Percentiles rank a stretch among this genome's conserved stretches.
These are phyloP conservation scores for Ogataea glucozyma DNA, from an alignment of 805 yeast species.

Conservation along the genomic window DNA sequence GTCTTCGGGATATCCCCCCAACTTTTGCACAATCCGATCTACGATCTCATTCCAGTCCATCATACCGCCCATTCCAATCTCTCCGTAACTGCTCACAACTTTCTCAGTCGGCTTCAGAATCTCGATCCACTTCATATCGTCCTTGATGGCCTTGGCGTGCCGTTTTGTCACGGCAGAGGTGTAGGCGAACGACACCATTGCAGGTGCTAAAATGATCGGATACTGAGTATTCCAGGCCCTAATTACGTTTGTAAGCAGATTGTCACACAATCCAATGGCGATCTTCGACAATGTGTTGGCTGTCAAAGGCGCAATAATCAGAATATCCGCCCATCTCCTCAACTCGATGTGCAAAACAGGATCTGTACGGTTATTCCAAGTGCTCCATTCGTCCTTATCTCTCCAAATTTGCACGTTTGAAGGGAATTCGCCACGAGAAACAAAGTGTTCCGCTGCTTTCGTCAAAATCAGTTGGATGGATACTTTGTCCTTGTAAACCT, in stretches of 20 bases:
- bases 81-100: conserved; percentile 55
- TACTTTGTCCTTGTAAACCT: conserved; percentile 53
- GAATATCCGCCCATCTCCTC: conserved; percentile 61
- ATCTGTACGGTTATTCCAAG: conserved; percentile 55
- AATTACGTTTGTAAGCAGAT: conserved; percentile 56
- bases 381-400: conserved; percentile 57
- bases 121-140: conserved; percentile 66
- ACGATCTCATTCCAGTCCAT: conserved; percentile 68
- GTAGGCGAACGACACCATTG: conserved; percentile 62
- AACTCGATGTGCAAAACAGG: conserved; percentile 62
- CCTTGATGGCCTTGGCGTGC: conserved; percentile 53
- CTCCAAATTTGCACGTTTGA: conserved; percentile 54
- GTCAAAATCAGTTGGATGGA: conserved; percentile 57
- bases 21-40: conserved; percentile 50
- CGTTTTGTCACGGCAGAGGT: conserved; percentile 56
- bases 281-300: conserved; percentile 60
- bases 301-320: conserved; percentile 56
- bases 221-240: conserved; percentile 63
- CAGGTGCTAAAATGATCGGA: conserved; percentile 59
- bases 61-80: conserved; percentile 69
- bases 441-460: conserved; percentile 52
- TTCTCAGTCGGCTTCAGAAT: conserved; percentile 60
- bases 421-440: conserved; percentile 47
- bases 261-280: conserved; percentile 58
- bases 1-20: conserved; percentile 53